These are phyloP conservation scores for Aspergillus hortae DNA, from an alignment of 2,329 filamentous ascomycete species.

Conservation along the genomic window DNA sequence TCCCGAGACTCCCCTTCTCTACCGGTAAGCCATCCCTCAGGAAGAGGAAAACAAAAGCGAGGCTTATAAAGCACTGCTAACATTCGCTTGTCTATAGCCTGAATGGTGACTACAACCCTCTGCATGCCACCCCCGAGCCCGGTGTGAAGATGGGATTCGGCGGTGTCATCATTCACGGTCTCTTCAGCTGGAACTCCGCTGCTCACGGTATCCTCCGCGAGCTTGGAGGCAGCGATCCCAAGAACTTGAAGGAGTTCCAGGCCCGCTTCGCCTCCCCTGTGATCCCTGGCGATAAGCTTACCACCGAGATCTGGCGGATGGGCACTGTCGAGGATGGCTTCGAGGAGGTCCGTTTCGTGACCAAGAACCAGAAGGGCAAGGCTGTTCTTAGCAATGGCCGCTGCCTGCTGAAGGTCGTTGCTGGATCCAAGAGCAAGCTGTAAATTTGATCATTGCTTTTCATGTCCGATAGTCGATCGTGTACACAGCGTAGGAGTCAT, in stretches of 20 bases:
- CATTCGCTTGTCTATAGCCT: slow-evolving; percentile 50
- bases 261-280: slow-evolving; percentile 84
- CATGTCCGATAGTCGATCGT: too few relatives aligned
- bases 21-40: slow-evolving; percentile 47
- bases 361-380: slow-evolving; percentile 75
- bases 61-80: not conserved
- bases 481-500: too few relatives aligned
- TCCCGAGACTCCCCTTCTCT: slow-evolving; percentile 69
- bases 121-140: slow-evolving; percentile 82
- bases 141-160: slow-evolving; percentile 88
- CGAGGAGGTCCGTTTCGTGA: slow-evolving; percentile 80
- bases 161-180: slow-evolving; percentile 81
- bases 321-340: slow-evolving; percentile 61
- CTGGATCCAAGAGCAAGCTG: slow-evolving; percentile 60
- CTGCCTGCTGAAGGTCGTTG: slow-evolving; percentile 65
- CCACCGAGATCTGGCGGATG: slow-evolving; percentile 76
- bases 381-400: slow-evolving; percentile 83
- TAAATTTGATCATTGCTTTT: slow-evolving; percentile 34
- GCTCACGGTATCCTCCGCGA: slow-evolving; percentile 69
- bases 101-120: slow-evolving; percentile 92
- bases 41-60: too few relatives aligned
- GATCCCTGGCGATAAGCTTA: slow-evolving; percentile 75
- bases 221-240: slow-evolving; percentile 72
- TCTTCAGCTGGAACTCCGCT: slow-evolving; percentile 82
- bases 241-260: slow-evolving; percentile 83